Conservation (phyloP, 1,139 yeast species). For the Nadsonia commutata region DNA sequence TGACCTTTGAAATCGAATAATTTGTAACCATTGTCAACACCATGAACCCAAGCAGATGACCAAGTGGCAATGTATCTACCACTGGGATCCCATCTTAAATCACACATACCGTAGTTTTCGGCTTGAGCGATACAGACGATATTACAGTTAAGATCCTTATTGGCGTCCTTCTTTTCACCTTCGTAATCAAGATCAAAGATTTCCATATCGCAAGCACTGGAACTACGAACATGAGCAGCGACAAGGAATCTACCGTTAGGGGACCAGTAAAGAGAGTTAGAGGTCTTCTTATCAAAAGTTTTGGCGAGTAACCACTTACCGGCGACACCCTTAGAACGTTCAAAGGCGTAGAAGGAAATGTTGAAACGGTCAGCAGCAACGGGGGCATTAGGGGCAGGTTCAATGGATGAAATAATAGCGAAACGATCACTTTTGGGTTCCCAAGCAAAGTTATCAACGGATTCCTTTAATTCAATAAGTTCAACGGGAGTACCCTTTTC, state of each 20-base stretch:
- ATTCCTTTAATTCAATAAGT: slow-evolving; percentile 83
- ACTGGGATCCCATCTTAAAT: slow-evolving; percentile 87
- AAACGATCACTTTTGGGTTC: slow-evolving; percentile 89
- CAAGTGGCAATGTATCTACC: slow-evolving; percentile 83
- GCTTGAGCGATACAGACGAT: slow-evolving; percentile 51
- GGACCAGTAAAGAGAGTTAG: slow-evolving; percentile 74
- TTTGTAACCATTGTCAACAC: slow-evolving; percentile 81
- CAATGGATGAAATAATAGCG: slow-evolving; percentile 47
- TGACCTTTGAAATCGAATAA: slow-evolving; percentile 76
- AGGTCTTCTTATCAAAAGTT: slow-evolving; percentile 43
- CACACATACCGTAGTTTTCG: slow-evolving; percentile 67
- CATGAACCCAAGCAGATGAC: slow-evolving; percentile 78
- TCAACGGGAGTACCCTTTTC: slow-evolving; percentile 94
- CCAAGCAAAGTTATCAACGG: slow-evolving; percentile 84
- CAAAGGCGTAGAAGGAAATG: slow-evolving; percentile 74
- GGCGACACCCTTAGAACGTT: slow-evolving; percentile 31
- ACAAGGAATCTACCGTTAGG: slow-evolving; percentile 88
- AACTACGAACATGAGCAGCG: slow-evolving; percentile 53
- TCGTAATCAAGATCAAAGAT: slow-evolving; percentile 80
- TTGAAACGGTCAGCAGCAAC: slow-evolving; percentile 59
- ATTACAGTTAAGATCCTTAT: slow-evolving; percentile 37
- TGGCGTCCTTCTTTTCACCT: slow-evolving; percentile 38
- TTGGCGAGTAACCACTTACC: slow-evolving; percentile 50
- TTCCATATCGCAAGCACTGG: slow-evolving; percentile 47
- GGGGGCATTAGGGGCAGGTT: slow-evolving; percentile 31